Percentiles rank a stretch among this genome's conserved stretches.
These are phyloP conservation scores for Russula earlei DNA, from an alignment of 768 basidiomycete genomes.

Conservation along the genomic window DNA sequence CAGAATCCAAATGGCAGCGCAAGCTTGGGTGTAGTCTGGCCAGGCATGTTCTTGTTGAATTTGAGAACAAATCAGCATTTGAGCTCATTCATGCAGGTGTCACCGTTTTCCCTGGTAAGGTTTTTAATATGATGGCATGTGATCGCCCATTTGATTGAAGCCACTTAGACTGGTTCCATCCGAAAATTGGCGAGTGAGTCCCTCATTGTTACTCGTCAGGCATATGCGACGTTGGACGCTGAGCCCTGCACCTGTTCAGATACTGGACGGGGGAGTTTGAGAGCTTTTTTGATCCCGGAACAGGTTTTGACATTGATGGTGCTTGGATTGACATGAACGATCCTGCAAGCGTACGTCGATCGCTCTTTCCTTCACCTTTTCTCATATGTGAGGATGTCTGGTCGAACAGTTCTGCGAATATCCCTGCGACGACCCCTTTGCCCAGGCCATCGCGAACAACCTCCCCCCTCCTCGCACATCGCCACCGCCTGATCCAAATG, in stretches of 20 bases:
- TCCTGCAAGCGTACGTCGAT: constrained; percentile 44
- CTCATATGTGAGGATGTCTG: background rate
- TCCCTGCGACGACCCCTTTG: constrained; percentile 53
- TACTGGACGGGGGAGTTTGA: constrained; percentile 58
- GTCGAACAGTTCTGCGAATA: constrained; percentile 46
- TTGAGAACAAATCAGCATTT: background rate
- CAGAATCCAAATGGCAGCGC: constrained; percentile 53
- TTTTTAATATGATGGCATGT: background rate
- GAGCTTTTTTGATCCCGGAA: constrained; percentile 42
- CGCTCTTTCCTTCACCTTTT: too few relatives aligned
- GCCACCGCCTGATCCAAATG: constrained; percentile 42
- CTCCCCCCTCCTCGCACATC: constrained; percentile 46
- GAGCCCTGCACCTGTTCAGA: constrained; percentile 24
- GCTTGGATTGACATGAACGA: constrained; percentile 77
- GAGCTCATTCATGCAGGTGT: constrained; percentile 31
- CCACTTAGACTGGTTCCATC: constrained; percentile 49
- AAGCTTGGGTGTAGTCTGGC: constrained; percentile 54
- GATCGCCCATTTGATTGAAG: background rate
- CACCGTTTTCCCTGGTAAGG: constrained; percentile 45
- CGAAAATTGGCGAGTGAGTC: constrained; percentile 39
- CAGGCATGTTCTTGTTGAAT: constrained; percentile 31
- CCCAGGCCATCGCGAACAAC: constrained; percentile 41
- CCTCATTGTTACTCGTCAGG: background rate
- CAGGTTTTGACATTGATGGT: constrained; percentile 57
- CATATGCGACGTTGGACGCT: background rate